A percentile compares a stretch with the other conserved stretches of the same genome.
Evolutionary conservation across 768 basidiomycete species (phyloP).

Genomic region (Lentinus tigrinus): DNA sequence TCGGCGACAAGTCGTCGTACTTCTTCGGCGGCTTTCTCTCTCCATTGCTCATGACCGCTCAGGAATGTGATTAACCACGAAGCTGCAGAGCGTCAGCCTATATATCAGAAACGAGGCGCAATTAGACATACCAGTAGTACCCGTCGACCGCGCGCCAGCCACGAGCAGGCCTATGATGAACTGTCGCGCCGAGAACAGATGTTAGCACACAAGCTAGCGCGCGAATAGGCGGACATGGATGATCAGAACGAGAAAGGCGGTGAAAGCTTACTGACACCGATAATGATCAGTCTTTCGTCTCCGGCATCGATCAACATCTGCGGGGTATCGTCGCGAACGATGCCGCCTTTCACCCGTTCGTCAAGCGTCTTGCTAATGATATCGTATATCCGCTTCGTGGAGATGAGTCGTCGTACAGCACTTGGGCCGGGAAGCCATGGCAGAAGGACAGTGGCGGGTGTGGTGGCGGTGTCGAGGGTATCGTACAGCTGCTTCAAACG

Average conservation of each 20-base stretch:
- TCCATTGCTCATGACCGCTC: conserved; percentile 66
- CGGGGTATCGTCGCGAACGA: conserved; percentile 61
- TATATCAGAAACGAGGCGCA: conserved; percentile 2
- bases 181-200: conserved; percentile 34
- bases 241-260: background rate
- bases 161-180: conserved; percentile 82
- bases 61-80: conserved; percentile 77
- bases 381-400: conserved; percentile 75
- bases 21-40: conserved; percentile 57
- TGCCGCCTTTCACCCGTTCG: conserved; percentile 55
- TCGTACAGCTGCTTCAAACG: conserved; percentile 68
- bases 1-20: conserved; percentile 51
- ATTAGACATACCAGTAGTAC: conserved; percentile 54
- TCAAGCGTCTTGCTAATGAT: conserved; percentile 60
- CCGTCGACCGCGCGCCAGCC: conserved; percentile 79
- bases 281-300: conserved; percentile 65
- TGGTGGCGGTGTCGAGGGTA: conserved; percentile 65
- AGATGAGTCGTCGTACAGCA: conserved; percentile 66
- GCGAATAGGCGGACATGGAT: background rate
- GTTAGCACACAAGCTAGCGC: conserved; percentile 7
- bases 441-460: conserved; percentile 67
- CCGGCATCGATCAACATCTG: conserved; percentile 72
- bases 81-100: conserved; percentile 34
- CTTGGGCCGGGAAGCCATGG: conserved; percentile 78
- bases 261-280: conserved; percentile 52